Evolutionary conservation across 441 rosid genomes (phyloP).

Genomic region (Populus trichocarpa): DNA sequence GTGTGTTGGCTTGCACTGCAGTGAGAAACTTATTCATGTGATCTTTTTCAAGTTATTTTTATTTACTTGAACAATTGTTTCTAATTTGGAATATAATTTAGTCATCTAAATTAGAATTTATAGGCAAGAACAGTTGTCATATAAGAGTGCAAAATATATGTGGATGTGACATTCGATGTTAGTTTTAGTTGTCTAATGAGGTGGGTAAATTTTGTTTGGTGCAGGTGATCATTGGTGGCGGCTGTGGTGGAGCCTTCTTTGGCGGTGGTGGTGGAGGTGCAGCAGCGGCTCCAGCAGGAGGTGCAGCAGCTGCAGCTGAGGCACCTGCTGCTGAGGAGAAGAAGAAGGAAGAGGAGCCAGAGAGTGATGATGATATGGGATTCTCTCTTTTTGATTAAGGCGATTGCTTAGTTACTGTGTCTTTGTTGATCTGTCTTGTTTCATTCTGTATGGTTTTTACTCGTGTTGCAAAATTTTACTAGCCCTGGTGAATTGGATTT

Average conservation of each 20-base stretch:
- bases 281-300: slow-evolving; percentile 47
- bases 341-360: slow-evolving; percentile 63
- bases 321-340: slow-evolving; percentile 54
- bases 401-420: neutral
- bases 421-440: neutral
- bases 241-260: slow-evolving; percentile 40
- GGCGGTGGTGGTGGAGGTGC: slow-evolving; percentile 33
- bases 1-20: no score
- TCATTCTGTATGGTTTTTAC: neutral
- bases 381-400: slow-evolving; percentile 63
- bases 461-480: neutral
- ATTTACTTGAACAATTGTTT: no score
- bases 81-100: neutral
- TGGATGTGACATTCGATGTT: neutral
- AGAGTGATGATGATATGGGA: slow-evolving; percentile 70
- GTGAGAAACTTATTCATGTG: no score
- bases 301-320: slow-evolving; percentile 42
- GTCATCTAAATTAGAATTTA: neutral
- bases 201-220: neutral
- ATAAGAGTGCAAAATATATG: neutral
- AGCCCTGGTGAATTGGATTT: neutral
- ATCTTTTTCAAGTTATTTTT: no score
- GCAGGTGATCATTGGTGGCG: slow-evolving; percentile 63
- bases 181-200: neutral
- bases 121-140: neutral